Evolutionary conservation across 208 protist species (phyloP).

Genomic region (Trypanosoma conorhini): DNA sequence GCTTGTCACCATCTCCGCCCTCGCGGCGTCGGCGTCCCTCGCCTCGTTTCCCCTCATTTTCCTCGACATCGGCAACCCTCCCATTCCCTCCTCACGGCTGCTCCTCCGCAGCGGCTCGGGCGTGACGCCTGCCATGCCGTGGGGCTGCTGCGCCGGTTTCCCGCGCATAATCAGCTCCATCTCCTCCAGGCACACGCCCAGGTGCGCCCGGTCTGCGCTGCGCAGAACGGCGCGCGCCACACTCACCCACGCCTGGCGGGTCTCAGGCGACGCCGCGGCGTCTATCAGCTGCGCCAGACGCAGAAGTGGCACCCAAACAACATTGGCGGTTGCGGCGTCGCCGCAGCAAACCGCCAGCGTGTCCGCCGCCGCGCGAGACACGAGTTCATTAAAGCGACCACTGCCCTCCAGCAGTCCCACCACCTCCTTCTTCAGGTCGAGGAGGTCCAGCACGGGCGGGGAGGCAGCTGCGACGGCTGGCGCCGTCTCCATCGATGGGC

Average conservation of each 20-base stretch:
- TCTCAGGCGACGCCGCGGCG: constrained; percentile 28
- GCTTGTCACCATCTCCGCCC: constrained; percentile 8
- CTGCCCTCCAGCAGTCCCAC: background rate
- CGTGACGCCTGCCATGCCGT: background rate
- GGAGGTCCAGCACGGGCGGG: background rate
- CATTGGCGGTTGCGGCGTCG: background rate
- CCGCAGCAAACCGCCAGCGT: background rate
- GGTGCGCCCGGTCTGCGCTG: background rate
- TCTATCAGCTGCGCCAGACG: constrained; percentile 43
- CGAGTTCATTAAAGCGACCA: background rate
- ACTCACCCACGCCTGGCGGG: constrained; percentile 36
- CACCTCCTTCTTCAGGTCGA: background rate
- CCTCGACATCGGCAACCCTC: background rate
- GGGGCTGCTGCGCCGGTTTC: constrained; percentile 8
- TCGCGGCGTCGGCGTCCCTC: background rate
- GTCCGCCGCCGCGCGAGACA: constrained; percentile 9
- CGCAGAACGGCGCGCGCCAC: constrained; percentile 28
- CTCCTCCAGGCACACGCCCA: constrained; percentile 3
- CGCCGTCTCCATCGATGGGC: background rate
- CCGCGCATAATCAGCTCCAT: constrained; percentile 23
- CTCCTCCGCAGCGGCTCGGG: background rate
- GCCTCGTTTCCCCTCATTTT: constrained; percentile 1
- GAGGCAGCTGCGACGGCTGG: background rate
- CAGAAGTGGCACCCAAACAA: constrained; percentile 8
- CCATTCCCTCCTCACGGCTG: background rate